Evolutionary conservation across 768 basidiomycete species (phyloP).

Genomic region (Ramaria sp.): DNA sequence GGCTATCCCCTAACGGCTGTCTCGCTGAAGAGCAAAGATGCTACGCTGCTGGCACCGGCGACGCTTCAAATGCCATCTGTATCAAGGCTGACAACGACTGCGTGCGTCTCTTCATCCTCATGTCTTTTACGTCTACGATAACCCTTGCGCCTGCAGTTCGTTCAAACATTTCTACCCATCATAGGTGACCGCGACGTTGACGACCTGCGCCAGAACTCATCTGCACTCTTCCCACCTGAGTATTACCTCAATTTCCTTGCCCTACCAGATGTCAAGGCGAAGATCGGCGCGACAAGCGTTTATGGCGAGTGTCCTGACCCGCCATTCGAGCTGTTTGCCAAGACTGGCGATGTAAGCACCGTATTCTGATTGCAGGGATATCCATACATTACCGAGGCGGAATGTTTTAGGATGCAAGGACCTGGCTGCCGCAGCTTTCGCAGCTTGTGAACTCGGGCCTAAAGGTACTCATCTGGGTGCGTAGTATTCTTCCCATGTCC

Average conservation of each 20-base stretch:
- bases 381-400: no score
- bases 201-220: slow-evolving; percentile 46
- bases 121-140: background rate
- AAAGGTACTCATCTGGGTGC: slow-evolving; percentile 36
- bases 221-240: slow-evolving; percentile 43
- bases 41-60: slow-evolving; percentile 38
- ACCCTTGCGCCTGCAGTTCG: background rate
- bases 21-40: slow-evolving; percentile 44
- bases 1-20: slow-evolving; percentile 39
- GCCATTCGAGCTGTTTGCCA: slow-evolving; percentile 30
- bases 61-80: slow-evolving; percentile 40
- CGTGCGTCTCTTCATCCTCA: slow-evolving; percentile 26
- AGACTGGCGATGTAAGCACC: slow-evolving; percentile 44
- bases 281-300: slow-evolving; percentile 40
- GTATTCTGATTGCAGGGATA: background rate
- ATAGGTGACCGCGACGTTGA: slow-evolving; percentile 41
- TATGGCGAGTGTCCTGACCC: slow-evolving; percentile 41
- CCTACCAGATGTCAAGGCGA: slow-evolving; percentile 23
- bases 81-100: slow-evolving; percentile 41
- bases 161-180: slow-evolving; percentile 38
- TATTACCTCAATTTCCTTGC: slow-evolving; percentile 40
- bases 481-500: slow-evolving; percentile 18
- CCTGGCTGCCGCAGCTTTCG: slow-evolving; percentile 38
- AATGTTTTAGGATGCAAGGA: slow-evolving; percentile 36
- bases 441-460: slow-evolving; percentile 32